Evolutionary conservation across 345 rosid species (phyloP), one percentile per base, ranked within the genome.

Genomic region (Populus euphratica): DNA sequence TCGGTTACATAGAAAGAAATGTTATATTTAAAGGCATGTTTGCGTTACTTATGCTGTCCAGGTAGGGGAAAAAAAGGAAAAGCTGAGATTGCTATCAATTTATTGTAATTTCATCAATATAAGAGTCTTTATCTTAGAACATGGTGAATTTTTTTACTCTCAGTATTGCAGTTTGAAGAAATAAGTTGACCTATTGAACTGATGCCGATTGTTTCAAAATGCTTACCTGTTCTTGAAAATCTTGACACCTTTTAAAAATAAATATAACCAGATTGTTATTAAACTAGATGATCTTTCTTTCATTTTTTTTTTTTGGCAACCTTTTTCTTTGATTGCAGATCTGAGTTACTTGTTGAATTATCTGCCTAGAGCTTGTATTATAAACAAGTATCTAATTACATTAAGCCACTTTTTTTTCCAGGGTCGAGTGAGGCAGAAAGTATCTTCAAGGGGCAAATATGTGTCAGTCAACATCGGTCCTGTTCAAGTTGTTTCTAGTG

Each of bases 401-500:
- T 49, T 64, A 35, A 13, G 21, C 49, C 11, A 63, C 61, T 56
- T 50, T 64, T 50, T 59, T 44, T 79, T 49, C 56, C 80, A 93
- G 98, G 95, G 90, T 63, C 90, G 81, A 25, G 98, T 93, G 79
- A 89, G 79, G 88, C 97, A 93, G 88, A 93, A 90, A 76, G 77
- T 92, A 69, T 93, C 98, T 79, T 89, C 93, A 17, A 87, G 91
- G 83, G 98, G 98, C 74, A 93, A 92, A 83, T 93, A 93, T 74
- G 95, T 93, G 1, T 93, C 98, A 18, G 98, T 93, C 77, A 93
- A 93, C 79, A 93, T 93, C 75, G 98, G 98, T 69, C 98, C 98
- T 49, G 85, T 93, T 36, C 91, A 85, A 81, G 97, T 93, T 71
- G 81, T 84, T 72, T 93, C 98, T 78, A 93, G 98, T 49, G 94